phyloP scores from a whole-genome alignment of 352 stramenopile genomes.

The Pythium myriotylum region DNA sequence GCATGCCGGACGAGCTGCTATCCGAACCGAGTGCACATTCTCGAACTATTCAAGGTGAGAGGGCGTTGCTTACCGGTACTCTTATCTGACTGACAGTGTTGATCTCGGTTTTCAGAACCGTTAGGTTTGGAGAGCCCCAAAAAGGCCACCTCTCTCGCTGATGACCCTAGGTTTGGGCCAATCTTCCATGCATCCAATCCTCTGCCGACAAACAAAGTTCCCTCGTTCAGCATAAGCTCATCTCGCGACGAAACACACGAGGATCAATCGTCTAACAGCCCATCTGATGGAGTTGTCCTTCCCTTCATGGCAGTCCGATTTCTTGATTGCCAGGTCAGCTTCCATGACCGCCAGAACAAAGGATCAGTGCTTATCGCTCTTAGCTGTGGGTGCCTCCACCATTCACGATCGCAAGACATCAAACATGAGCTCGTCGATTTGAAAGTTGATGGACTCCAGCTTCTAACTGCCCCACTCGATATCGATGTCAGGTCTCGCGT shows the following conservation, averaged over 20 bases:
- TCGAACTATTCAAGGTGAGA: conserved; percentile 11
- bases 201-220: conserved; percentile 26
- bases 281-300: conserved; percentile 28
- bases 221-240: conserved; percentile 22
- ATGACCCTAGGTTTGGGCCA: conserved; percentile 71
- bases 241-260: too few relatives aligned
- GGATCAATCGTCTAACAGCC: too few relatives aligned
- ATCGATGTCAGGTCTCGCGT: conserved; percentile 71
- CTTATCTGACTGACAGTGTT: neutral
- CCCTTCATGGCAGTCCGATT: conserved; percentile 76
- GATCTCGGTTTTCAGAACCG: neutral
- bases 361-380: conserved; percentile 68
- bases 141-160: conserved; percentile 64
- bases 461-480: conserved; percentile 70
- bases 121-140: conserved; percentile 43
- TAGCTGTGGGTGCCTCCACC: conserved; percentile 55
- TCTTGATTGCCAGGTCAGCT: conserved; percentile 75
- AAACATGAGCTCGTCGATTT: conserved; percentile 60
- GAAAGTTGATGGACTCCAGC: conserved; percentile 60
- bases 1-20: conserved; percentile 25
- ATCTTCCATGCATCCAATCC: conserved; percentile 41
- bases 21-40: neutral
- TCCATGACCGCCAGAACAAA: conserved; percentile 75
- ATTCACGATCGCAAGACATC: conserved; percentile 54
- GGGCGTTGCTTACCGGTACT: too few relatives aligned